Evolutionary conservation across 2,329 filamentous ascomycete species (phyloP).

Genomic region (Incumbomyces lentus): DNA sequence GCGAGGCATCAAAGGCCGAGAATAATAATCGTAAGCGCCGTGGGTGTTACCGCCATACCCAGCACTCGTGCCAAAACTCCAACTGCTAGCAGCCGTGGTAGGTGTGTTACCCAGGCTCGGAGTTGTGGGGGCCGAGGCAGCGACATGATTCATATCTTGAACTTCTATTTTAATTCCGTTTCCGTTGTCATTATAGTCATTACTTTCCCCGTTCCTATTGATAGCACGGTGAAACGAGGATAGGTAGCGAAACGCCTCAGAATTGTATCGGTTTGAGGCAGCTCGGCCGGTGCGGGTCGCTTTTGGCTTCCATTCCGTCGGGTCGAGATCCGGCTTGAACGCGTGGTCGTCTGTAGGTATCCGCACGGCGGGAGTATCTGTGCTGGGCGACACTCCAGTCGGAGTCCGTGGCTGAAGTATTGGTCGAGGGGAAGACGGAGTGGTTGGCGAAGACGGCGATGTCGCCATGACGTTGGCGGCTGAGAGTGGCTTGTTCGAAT

Average conservation of each 20-base stretch:
- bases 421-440: conserved; percentile 28
- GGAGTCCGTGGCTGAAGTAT: conserved; percentile 30
- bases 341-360: conserved; percentile 32
- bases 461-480: conserved; percentile 26
- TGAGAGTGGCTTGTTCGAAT: conserved; percentile 35
- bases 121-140: conserved; percentile 9
- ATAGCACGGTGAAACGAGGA: conserved; percentile 31
- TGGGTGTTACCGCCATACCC: conserved; percentile 17
- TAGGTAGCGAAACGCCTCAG: conserved; percentile 36
- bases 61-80: conserved; percentile 25
- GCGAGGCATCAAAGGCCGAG: conserved; percentile 31
- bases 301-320: conserved; percentile 41
- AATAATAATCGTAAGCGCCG: conserved; percentile 18
- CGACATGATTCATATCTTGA: neutral
- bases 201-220: conserved; percentile 2
- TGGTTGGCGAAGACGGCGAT: conserved; percentile 22
- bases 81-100: conserved; percentile 30
- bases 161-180: conserved; percentile 2
- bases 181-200: neutral
- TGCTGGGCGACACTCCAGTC: conserved; percentile 22
- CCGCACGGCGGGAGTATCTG: conserved; percentile 23
- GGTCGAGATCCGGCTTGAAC: conserved; percentile 36
- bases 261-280: conserved; percentile 26
- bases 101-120: conserved; percentile 30
- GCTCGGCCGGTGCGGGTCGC: neutral